phyloP scores from a whole-genome alignment of 1,139 yeast genomes.

The Pichia norvegensis region DNA sequence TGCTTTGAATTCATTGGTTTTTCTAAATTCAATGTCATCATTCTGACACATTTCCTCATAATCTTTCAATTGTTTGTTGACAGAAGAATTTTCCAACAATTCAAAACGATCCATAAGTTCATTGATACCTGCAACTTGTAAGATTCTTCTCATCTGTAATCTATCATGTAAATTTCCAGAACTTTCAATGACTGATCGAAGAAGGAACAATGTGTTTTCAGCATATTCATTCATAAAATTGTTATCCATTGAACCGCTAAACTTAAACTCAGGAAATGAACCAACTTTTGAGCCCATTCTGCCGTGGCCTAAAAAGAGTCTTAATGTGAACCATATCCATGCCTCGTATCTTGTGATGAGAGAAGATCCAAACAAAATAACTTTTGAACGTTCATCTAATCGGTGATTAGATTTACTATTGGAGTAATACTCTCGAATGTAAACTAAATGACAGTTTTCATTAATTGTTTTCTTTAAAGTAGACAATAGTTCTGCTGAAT shows the following conservation, averaged over 20 bases:
- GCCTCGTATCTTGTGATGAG: conserved; percentile 61
- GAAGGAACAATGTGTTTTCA: conserved; percentile 65
- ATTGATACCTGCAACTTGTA: conserved; percentile 68
- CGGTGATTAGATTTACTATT: conserved; percentile 12
- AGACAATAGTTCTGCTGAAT: conserved; percentile 50
- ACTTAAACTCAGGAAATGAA: conserved; percentile 78
- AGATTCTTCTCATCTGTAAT: conserved; percentile 67
- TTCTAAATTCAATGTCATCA: conserved; percentile 61
- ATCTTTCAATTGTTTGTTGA: conserved; percentile 58
- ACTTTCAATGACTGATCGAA: conserved; percentile 63
- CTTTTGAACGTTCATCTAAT: conserved; percentile 24
- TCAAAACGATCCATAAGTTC: conserved; percentile 56
- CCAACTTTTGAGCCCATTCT: conserved; percentile 87
- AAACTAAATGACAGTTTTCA: conserved; percentile 50
- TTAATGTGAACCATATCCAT: conserved; percentile 73
- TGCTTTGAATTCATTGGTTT: conserved; percentile 48
- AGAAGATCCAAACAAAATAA: conserved; percentile 17
- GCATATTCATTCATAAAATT: conserved; percentile 74
- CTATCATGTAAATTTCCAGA: conserved; percentile 61
- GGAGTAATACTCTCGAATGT: conserved; percentile 22
- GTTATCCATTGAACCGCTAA: conserved; percentile 56
- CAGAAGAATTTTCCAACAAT: conserved; percentile 52
- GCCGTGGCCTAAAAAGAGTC: conserved; percentile 81
- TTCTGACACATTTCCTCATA: conserved; percentile 60
- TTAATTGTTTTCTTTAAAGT: conserved; percentile 55